These are phyloP conservation scores for Euphorbia celastroides DNA, from an alignment of 441 rosid species.

Conservation along the genomic window DNA sequence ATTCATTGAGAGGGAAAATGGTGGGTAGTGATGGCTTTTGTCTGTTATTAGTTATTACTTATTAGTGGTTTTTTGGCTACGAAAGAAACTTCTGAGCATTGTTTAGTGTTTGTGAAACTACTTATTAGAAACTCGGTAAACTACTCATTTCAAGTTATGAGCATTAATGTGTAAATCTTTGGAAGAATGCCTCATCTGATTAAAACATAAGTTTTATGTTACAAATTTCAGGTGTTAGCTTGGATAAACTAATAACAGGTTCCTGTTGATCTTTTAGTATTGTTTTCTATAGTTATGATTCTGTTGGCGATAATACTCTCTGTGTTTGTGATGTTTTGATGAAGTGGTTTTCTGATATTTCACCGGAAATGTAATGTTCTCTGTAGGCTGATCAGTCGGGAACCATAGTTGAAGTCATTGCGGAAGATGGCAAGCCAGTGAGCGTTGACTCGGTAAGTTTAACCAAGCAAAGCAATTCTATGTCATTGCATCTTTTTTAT, in stretches of 20 bases:
- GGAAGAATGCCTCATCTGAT: background rate
- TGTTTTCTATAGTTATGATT: background rate
- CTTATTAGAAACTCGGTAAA: background rate
- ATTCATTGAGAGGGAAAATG: background rate
- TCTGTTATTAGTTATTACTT: background rate
- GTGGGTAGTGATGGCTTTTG: background rate
- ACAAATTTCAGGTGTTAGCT: background rate
- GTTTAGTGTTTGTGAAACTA: background rate
- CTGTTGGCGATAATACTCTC: background rate
- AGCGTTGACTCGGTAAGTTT: constrained; percentile 56
- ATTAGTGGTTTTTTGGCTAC: background rate
- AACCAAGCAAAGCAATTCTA: constrained; percentile 2
- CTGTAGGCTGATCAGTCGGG: constrained; percentile 72
- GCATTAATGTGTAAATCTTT: background rate
- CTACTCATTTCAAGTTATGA: background rate
- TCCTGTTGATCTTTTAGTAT: background rate
- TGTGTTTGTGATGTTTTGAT: background rate
- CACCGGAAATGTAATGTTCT: constrained; percentile 1
- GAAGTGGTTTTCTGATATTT: background rate
- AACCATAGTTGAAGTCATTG: constrained; percentile 58
- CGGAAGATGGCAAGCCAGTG: constrained; percentile 67
- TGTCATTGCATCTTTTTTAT: background rate
- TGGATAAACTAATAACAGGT: background rate
- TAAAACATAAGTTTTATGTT: background rate
- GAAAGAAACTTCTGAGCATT: background rate